Percentiles rank a stretch among this genome's conserved stretches.
These are phyloP conservation scores for Dimocarpus longan DNA, from an alignment of 345 rosid genomes.

Conservation along the genomic window DNA sequence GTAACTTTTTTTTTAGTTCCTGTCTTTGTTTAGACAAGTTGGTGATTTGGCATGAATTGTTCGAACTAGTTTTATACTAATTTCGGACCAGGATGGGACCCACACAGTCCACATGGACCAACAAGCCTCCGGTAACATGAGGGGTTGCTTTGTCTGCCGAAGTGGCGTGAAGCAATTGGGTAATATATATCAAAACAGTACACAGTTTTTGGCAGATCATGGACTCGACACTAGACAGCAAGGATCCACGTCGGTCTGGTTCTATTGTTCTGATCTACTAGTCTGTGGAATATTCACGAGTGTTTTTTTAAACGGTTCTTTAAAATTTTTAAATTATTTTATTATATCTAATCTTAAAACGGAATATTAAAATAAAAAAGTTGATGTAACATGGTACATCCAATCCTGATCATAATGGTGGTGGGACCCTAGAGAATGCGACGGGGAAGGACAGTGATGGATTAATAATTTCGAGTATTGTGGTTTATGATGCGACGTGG, in stretches of 20 bases:
- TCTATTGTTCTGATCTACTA: slow-evolving; percentile 23
- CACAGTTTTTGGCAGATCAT: neutral
- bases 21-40: neutral
- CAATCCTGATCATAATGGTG: neutral
- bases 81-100: slow-evolving; percentile 23
- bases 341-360: too few relatives aligned
- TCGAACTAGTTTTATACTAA: slow-evolving; percentile 14
- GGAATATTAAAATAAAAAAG: neutral
- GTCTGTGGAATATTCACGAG: slow-evolving; percentile 32
- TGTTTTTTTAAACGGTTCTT: neutral
- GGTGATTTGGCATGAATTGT: neutral
- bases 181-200: neutral
- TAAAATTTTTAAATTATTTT: neutral
- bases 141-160: neutral
- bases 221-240: slow-evolving; percentile 44
- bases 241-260: slow-evolving; percentile 37
- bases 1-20: neutral
- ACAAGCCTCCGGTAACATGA: slow-evolving; percentile 40
- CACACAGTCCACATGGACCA: slow-evolving; percentile 33
- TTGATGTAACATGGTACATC: neutral
- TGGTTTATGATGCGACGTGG: slow-evolving; percentile 24
- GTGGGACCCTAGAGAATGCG: neutral
- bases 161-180: slow-evolving; percentile 29
- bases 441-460: neutral
- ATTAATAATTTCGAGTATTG: neutral